Percentiles rank a stretch among this genome's conserved stretches.
These are phyloP conservation scores for Falciphora oryzae DNA, from an alignment of 2,329 filamentous ascomycete species.

Conservation along the genomic window DNA sequence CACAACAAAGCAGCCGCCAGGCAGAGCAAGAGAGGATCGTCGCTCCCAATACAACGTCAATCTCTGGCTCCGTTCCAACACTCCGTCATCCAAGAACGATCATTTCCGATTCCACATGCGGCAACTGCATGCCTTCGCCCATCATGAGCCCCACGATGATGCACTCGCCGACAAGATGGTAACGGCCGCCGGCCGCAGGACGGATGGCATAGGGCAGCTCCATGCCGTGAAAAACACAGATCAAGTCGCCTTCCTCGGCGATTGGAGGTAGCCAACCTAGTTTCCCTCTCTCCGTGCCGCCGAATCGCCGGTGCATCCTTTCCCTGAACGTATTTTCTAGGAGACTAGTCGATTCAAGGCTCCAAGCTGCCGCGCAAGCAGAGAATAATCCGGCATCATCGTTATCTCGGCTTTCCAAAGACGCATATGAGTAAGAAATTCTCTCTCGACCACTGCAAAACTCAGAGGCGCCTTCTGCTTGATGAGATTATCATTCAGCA, in stretches of 20 bases:
- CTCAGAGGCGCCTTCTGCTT: background rate
- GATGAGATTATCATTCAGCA: background rate
- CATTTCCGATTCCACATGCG: background rate
- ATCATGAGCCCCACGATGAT: slow-evolving; percentile 1
- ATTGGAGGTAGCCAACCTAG: background rate
- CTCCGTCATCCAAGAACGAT: too few species aligned
- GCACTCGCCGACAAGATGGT: background rate
- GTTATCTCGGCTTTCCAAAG: too few species aligned
- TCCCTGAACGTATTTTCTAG: background rate
- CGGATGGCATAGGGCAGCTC: slow-evolving; percentile 1
- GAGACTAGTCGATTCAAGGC: too few species aligned
- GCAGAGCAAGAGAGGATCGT: too few species aligned
- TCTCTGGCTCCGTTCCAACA: too few species aligned
- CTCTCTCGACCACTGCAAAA: background rate
- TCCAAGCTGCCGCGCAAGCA: too few species aligned
- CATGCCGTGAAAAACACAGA: slow-evolving; percentile 6
- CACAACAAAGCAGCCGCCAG: too few species aligned
- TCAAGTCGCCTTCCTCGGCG: slow-evolving; percentile 1
- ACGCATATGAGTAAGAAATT: background rate
- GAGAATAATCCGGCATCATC: too few species aligned
- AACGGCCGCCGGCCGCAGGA: background rate
- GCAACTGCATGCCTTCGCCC: slow-evolving; percentile 4
- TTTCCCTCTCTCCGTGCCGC: background rate
- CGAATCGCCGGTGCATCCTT: background rate
- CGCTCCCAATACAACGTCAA: too few species aligned